Base-by-base conservation (phyloP, 768 basidiomycete genomes). In the Clathrus columnatus region DNA sequence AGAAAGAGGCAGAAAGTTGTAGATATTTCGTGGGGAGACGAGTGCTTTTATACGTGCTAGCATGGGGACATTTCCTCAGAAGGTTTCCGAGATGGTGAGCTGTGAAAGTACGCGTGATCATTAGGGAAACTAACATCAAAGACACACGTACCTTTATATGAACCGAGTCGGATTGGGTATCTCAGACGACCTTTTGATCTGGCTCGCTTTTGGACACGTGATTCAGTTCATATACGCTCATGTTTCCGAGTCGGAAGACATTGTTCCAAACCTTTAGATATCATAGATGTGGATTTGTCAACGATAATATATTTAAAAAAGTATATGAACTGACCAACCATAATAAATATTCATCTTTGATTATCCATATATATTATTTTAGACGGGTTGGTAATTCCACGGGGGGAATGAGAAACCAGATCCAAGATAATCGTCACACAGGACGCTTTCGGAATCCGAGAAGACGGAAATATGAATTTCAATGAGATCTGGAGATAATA, bases 21-120 rank as follows among this genome's bases (percentile, higher is more conserved):
- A 21, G 7, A 46, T n/a, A 10, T 23, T 14, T 51, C 0, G 45
- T 7, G 46, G 46, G 41, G 44, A 48, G 23, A 8, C 10, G 16
- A 11, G 28, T 11, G 32, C 11, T 29, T 55, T 55, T 55, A 55
- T 47, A 55, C 14, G 10, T 4, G 26, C 7, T 27, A 17, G 41
- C 42, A 8, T 24, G 43, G 44, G 45, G 24, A 29, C 29, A 30
- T 17, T 21, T 20, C 54, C 54, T 55, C 24, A 30, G 47, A 8
- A 29, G 24, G 26, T 10, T 10, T 28, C 53, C 21, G 53, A 46
- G 44, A 29, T 4, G 30, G 20, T 32, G n/a, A 42, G n/a, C 20
- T 41, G 27, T 46, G 44, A 16, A 46, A 26, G 28, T 30, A 48
- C 53, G 14, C 45, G 53, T 54, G 53, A 54, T 36, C 53, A 54